A percentile compares a stretch with the other conserved stretches of the same genome.
phyloP scores from a whole-genome alignment of 306 rosid species.

The Vicia villosa region DNA sequence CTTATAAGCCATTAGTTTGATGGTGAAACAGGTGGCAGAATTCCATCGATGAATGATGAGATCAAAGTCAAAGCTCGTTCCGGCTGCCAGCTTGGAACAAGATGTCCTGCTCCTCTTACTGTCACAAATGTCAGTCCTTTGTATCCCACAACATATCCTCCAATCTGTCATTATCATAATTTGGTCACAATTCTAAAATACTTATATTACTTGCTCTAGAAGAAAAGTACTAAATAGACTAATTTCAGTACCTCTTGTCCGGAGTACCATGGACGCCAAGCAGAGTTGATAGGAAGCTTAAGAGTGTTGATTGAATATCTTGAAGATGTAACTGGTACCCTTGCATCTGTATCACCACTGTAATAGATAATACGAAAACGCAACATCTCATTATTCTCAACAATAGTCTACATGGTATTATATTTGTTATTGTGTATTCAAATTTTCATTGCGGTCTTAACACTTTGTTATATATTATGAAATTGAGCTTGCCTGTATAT shows the following conservation, averaged over 20 bases:
- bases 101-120: slow-evolving; percentile 65
- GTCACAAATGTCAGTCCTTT: slow-evolving; percentile 53
- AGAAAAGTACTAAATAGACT: neutral
- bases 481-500: slow-evolving; percentile 41
- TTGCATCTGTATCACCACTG: slow-evolving; percentile 62
- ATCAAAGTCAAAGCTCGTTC: slow-evolving; percentile 51
- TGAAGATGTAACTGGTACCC: slow-evolving; percentile 53
- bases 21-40: slow-evolving; percentile 45
- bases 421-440: slow-evolving; percentile 9
- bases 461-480: neutral
- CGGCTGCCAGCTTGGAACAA: slow-evolving; percentile 69
- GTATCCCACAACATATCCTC: slow-evolving; percentile 59
- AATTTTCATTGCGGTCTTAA: neutral
- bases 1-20: neutral
- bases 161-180: slow-evolving; percentile 42
- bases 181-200: neutral
- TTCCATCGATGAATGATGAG: slow-evolving; percentile 49
- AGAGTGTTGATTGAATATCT: slow-evolving; percentile 52
- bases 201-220: neutral
- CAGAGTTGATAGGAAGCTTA: slow-evolving; percentile 34
- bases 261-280: slow-evolving; percentile 62
- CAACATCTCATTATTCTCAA: neutral
- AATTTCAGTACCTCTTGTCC: slow-evolving; percentile 47
- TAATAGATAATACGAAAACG: neutral
- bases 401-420: neutral